These are phyloP conservation scores for Mucor saturninus DNA, from an alignment of 371 early-diverging fungal species.

Conservation along the genomic window DNA sequence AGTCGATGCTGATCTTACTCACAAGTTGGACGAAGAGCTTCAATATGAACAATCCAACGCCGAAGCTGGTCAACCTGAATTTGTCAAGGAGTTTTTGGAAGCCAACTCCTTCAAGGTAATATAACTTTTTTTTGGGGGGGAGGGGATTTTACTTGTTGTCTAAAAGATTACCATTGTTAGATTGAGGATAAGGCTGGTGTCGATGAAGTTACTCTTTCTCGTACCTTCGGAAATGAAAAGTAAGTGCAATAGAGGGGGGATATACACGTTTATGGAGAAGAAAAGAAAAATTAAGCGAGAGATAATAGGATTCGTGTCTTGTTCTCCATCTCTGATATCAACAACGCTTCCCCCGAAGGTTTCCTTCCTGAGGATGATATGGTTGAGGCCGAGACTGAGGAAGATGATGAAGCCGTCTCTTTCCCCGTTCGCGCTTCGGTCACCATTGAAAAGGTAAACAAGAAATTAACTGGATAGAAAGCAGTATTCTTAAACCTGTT, in stretches of 20 bases:
- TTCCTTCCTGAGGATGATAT: conserved; percentile 58
- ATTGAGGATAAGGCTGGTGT: conserved; percentile 81
- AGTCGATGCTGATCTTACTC: conserved; percentile 73
- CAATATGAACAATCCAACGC: conserved; percentile 80
- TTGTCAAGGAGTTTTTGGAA: conserved; percentile 77
- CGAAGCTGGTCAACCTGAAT: conserved; percentile 66
- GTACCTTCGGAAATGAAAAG: conserved; percentile 92
- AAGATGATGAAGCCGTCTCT: conserved; percentile 51
- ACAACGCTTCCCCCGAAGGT: conserved; percentile 63
- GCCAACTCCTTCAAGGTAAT: conserved; percentile 78
- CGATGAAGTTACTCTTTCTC: conserved; percentile 80
- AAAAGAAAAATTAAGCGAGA: not conserved
- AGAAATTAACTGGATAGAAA: not conserved
- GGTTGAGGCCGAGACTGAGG: conserved; percentile 58
- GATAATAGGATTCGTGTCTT: conserved; percentile 73
- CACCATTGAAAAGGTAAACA: conserved; percentile 74
- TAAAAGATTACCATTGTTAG: conserved; percentile 33
- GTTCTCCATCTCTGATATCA: conserved; percentile 88
- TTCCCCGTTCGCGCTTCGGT: conserved; percentile 84
- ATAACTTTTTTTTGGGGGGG: not conserved
- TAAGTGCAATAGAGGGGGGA: conserved; percentile 40
- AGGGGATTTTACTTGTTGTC: not conserved
- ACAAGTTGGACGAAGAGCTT: conserved; percentile 79
- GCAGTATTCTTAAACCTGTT: not conserved
- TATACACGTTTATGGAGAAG: not conserved